A percentile compares a stretch with the other conserved stretches of the same genome.
Conservation (phyloP, 2,329 filamentous ascomycete genomes). For the Fusarium neocosmosporiellum region DNA sequence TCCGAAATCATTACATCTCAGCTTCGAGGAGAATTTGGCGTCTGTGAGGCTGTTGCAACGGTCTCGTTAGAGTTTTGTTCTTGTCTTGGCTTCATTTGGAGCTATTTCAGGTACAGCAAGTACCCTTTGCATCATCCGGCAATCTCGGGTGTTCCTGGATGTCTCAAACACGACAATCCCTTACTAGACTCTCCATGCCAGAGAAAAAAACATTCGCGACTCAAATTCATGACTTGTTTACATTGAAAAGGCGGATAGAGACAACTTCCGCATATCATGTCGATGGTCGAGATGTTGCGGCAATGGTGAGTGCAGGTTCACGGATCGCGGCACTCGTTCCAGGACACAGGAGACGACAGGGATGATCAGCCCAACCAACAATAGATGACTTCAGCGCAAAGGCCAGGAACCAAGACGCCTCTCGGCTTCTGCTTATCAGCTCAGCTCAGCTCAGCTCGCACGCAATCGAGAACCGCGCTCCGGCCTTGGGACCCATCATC, state of each 20-base stretch:
- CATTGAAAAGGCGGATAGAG: background rate
- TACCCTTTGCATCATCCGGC: background rate
- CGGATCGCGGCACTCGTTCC: background rate
- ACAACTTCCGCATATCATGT: background rate
- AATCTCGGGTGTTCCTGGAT: conserved; percentile 15
- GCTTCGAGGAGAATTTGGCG: background rate
- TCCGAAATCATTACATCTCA: background rate
- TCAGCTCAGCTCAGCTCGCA: background rate
- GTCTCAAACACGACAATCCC: conserved; percentile 20
- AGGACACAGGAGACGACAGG: background rate
- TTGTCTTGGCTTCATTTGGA: background rate
- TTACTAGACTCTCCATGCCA: conserved; percentile 9
- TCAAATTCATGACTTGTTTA: background rate
- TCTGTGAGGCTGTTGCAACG: background rate
- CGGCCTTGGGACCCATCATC: background rate
- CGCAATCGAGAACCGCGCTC: background rate
- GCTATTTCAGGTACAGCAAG: background rate
- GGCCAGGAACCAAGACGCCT: background rate
- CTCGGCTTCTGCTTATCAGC: background rate
- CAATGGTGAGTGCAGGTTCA: background rate
- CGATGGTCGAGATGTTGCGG: background rate
- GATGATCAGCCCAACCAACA: background rate
- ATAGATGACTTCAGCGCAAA: background rate
- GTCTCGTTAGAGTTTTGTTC: background rate
- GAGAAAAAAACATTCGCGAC: background rate